A percentile compares a stretch with the other conserved stretches of the same genome.
phyloP scores from a whole-genome alignment of 768 basidiomycete species.

The Termitomyces eurrhizus region DNA sequence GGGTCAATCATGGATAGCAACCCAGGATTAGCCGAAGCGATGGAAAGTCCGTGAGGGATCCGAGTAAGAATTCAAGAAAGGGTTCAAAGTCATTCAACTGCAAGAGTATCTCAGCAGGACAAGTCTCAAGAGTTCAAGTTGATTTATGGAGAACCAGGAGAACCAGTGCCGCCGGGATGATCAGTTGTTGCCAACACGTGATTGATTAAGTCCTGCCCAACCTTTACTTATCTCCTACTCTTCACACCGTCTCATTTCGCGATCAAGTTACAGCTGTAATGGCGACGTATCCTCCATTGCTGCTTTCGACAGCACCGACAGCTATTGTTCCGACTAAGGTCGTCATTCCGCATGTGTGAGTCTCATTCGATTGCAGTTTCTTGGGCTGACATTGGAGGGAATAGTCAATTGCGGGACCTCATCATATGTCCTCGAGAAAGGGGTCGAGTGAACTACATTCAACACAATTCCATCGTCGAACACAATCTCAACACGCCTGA shows the following conservation, averaged over 20 bases:
- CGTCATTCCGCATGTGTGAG: conserved; percentile 62
- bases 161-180: neutral
- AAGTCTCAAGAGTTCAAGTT: neutral
- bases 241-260: conserved; percentile 3
- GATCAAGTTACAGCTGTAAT: conserved; percentile 29
- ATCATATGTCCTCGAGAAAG: conserved; percentile 67
- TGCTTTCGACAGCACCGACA: conserved; percentile 40
- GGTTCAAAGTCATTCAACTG: neutral
- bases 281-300: conserved; percentile 42
- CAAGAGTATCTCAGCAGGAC: neutral
- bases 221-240: neutral
- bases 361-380: conserved; percentile 8
- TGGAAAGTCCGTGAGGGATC: too few species aligned
- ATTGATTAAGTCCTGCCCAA: neutral
- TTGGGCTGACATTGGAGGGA: conserved; percentile 1
- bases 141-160: neutral
- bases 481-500: conserved; percentile 49
- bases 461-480: conserved; percentile 50
- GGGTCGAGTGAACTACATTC: conserved; percentile 64
- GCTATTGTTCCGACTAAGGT: conserved; percentile 39
- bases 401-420: conserved; percentile 77
- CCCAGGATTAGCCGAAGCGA: neutral
- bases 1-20: neutral
- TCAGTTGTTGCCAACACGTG: conserved; percentile 1
- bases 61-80: neutral